Percentiles rank a stretch among this genome's conserved stretches.
phyloP scores from a whole-genome alignment of 257 asterid genomes.

The Plantago major region DNA sequence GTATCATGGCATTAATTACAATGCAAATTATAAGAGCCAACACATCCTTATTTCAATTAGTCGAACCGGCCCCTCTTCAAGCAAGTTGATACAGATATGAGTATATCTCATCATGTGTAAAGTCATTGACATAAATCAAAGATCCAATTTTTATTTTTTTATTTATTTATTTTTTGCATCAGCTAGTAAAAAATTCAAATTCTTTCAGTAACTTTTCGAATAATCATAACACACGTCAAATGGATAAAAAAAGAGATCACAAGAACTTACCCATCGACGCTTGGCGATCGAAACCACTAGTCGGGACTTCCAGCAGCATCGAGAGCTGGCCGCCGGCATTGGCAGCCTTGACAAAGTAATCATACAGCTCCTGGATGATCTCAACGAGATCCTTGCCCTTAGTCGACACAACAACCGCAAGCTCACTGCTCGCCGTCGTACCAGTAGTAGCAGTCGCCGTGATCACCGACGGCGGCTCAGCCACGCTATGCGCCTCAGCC shows the following conservation, averaged over 20 bases:
- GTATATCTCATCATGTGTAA: no score
- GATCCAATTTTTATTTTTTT: not conserved
- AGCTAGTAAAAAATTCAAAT: not conserved
- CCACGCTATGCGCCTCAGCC: slow-evolving; percentile 44
- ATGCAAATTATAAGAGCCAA: not conserved
- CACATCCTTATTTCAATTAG: not conserved
- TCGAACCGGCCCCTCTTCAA: not conserved
- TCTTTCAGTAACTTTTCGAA: no score
- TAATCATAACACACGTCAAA: no score
- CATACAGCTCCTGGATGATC: slow-evolving; percentile 80
- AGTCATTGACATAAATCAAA: not conserved
- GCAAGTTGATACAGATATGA: no score
- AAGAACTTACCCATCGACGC: slow-evolving; percentile 44
- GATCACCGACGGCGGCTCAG: slow-evolving; percentile 61
- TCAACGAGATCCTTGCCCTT: slow-evolving; percentile 74
- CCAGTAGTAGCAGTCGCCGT: slow-evolving; percentile 31
- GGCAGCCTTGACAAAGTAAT: slow-evolving; percentile 82
- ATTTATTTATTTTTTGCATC: no score
- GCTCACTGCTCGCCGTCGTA: slow-evolving; percentile 54
- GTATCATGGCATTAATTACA: not conserved
- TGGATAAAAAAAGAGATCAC: not conserved
- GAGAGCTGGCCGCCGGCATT: slow-evolving; percentile 83
- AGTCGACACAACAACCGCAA: slow-evolving; percentile 76
- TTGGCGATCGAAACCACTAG: slow-evolving; percentile 52
- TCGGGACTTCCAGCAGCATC: slow-evolving; percentile 67